Conservation (phyloP, 768 basidiomycete species). For the Podaxis sp. region DNA sequence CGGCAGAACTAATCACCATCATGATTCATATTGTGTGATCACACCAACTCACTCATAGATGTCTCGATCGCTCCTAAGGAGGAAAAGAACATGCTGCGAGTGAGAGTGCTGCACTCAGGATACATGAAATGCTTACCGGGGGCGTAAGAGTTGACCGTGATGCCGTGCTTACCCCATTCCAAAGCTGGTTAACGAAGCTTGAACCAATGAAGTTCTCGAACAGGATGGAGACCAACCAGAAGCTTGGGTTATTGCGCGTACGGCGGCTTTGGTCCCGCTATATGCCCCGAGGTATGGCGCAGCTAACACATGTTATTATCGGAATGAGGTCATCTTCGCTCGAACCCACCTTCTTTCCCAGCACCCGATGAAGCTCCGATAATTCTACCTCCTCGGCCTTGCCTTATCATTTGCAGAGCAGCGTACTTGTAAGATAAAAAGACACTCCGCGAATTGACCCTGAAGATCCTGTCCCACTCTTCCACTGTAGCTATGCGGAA, state of each 20-base stretch:
- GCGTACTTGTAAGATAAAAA: slow-evolving; percentile 37
- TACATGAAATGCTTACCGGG: slow-evolving; percentile 16
- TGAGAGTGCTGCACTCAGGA: neutral
- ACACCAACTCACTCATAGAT: slow-evolving; percentile 1
- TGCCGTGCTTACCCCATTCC: slow-evolving; percentile 21
- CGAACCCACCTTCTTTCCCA: slow-evolving; percentile 32
- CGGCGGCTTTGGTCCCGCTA: slow-evolving; percentile 38
- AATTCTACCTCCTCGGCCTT: slow-evolving; percentile 39
- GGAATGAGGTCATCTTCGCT: slow-evolving; percentile 1
- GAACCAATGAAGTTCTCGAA: neutral
- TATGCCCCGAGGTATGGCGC: slow-evolving; percentile 21
- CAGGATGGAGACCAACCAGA: slow-evolving; percentile 22
- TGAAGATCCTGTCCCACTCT: slow-evolving; percentile 28
- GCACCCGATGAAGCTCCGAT: slow-evolving; percentile 37
- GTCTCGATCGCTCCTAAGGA: slow-evolving; percentile 4
- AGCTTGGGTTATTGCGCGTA: slow-evolving; percentile 40
- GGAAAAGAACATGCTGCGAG: neutral
- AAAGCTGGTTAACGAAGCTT: slow-evolving; percentile 13
- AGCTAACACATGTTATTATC: slow-evolving; percentile 3
- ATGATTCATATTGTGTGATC: neutral
- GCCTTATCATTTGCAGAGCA: slow-evolving; percentile 36
- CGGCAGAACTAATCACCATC: neutral
- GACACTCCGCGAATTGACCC: slow-evolving; percentile 29
- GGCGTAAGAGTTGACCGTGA: slow-evolving; percentile 27
- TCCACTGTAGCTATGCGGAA: slow-evolving; percentile 21